Conservation (phyloP, 371 early-diverging fungal species). For the Mucor sp. region DNA sequence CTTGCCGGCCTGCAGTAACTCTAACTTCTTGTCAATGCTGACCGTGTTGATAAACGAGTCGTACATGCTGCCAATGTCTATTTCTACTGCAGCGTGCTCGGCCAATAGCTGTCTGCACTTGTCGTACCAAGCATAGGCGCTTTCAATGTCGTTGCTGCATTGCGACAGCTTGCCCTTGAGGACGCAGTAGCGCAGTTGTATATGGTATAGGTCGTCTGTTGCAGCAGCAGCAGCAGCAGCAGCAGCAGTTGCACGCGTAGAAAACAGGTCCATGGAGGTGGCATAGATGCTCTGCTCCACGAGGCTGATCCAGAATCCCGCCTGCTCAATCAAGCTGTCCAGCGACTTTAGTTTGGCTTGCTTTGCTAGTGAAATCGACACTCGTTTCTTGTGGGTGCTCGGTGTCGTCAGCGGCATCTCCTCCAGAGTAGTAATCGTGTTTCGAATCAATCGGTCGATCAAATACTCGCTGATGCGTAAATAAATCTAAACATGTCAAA, state of each 20-base stretch:
- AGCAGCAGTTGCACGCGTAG: background rate
- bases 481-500: slow-evolving; percentile 1
- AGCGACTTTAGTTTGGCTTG: slow-evolving; percentile 13
- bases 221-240: background rate
- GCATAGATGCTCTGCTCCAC: slow-evolving; percentile 1
- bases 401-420: background rate
- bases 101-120: slow-evolving; percentile 29
- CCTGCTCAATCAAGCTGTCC: slow-evolving; percentile 3
- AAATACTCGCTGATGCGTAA: slow-evolving; percentile 34
- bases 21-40: slow-evolving; percentile 35
- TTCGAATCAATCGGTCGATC: slow-evolving; percentile 29
- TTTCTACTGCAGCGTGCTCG: background rate
- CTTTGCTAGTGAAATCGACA: slow-evolving; percentile 10
- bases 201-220: background rate
- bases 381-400: background rate
- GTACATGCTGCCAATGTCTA: slow-evolving; percentile 36
- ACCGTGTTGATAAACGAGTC: slow-evolving; percentile 34
- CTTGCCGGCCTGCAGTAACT: slow-evolving; percentile 27
- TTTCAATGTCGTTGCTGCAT: slow-evolving; percentile 46
- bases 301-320: slow-evolving; percentile 9
- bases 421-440: slow-evolving; percentile 6
- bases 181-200: slow-evolving; percentile 35
- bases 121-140: slow-evolving; percentile 45
- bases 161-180: slow-evolving; percentile 50
- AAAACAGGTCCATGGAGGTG: background rate